Conservation (phyloP, 108 stramenopile genomes). For the Fragilaria crotonensis region DNA sequence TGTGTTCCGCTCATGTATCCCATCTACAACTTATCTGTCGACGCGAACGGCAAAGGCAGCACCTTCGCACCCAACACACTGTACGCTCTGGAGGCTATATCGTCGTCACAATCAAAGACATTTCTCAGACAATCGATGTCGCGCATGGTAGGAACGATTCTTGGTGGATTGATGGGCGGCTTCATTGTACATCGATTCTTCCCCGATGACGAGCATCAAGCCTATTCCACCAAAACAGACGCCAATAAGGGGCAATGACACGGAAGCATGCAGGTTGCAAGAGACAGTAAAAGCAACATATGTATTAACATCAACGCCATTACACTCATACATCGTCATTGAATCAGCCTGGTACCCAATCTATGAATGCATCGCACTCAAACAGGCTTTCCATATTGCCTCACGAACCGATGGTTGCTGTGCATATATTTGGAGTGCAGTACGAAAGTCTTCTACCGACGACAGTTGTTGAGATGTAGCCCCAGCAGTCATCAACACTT, state of each 20-base stretch:
- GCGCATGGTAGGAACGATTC: constrained; percentile 23
- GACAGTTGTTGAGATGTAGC: constrained; percentile 21
- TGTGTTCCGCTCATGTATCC: constrained; percentile 24
- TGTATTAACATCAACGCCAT: no score
- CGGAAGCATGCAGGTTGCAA: no score
- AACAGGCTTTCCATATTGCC: constrained; percentile 47
- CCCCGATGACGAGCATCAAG: no score
- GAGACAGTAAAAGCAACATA: no score
- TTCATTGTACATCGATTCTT: constrained; percentile 33
- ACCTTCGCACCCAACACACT: constrained; percentile 35
- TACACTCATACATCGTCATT: no score
- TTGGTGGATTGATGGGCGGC: constrained; percentile 38
- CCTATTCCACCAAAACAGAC: no score
- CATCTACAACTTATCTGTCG: constrained; percentile 32
- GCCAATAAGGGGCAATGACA: no score
- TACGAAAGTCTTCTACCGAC: constrained; percentile 22
- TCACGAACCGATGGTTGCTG: constrained; percentile 33
- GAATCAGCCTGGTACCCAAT: no score
- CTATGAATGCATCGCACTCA: constrained; percentile 11
- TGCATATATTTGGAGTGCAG: constrained; percentile 23
- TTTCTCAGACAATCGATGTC: no score
- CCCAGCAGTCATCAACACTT: constrained; percentile 40
- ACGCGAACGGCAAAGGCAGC: constrained; percentile 19
- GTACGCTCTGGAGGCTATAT: constrained; percentile 16
- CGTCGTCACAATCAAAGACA: neutral